phyloP scores from a whole-genome alignment of 1,284 basidiomycete species.

The Trametes versicolor region DNA sequence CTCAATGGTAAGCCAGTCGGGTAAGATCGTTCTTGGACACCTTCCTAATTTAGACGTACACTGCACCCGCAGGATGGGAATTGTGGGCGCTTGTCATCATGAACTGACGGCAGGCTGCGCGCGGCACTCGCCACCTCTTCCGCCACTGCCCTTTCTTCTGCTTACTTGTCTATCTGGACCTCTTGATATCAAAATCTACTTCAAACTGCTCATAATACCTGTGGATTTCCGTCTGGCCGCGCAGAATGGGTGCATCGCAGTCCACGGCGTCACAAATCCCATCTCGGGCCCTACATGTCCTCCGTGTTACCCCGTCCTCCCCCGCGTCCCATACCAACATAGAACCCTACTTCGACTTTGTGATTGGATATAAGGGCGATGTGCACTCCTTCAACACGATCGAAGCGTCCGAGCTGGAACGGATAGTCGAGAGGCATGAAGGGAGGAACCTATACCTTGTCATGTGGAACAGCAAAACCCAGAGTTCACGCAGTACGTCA shows the following conservation, averaged over 20 bases:
- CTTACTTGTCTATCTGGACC: not conserved
- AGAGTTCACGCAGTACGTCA: slow-evolving; percentile 81
- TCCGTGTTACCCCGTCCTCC: slow-evolving; percentile 88
- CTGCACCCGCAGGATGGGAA: not conserved
- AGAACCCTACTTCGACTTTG: slow-evolving; percentile 97
- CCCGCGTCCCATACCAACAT: slow-evolving; percentile 88
- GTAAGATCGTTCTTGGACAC: slow-evolving; percentile 20
- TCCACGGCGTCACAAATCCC: slow-evolving; percentile 69
- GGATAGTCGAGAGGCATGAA: slow-evolving; percentile 89
- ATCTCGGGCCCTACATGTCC: slow-evolving; percentile 80
- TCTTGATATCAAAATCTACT: not conserved
- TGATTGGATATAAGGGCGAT: slow-evolving; percentile 88
- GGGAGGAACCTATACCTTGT: slow-evolving; percentile 81
- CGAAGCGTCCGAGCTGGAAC: slow-evolving; percentile 80
- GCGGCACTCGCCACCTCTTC: not conserved
- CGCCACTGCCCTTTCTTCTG: not conserved
- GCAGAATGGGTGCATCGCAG: slow-evolving; percentile 76
- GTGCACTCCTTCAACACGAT: slow-evolving; percentile 65
- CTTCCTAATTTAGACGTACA: slow-evolving; percentile 21
- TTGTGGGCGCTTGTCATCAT: slow-evolving; percentile 19
- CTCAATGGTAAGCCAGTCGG: not conserved
- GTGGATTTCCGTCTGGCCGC: not conserved
- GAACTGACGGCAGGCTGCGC: too few relatives aligned
- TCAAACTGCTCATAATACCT: not conserved
- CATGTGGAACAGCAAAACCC: slow-evolving; percentile 93